phyloP scores from a whole-genome alignment of 257 asterid species.

The Jaltomata sinuosa region DNA sequence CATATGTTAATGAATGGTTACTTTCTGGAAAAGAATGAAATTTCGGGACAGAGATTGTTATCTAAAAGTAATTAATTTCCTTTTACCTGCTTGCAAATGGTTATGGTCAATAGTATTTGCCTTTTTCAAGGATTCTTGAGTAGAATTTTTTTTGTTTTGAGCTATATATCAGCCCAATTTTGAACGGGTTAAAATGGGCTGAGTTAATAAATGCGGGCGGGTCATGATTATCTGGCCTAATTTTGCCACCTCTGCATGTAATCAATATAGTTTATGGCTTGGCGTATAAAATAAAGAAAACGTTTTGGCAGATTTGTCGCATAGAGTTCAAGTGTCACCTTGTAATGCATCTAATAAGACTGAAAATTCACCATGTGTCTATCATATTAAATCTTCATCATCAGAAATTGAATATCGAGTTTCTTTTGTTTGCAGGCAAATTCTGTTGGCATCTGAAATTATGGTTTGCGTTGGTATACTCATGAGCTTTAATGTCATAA shows the following conservation, averaged over 20 bases:
- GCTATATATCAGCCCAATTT: neutral
- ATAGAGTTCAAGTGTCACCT: neutral
- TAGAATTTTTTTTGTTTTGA: neutral
- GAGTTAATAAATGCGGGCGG: neutral
- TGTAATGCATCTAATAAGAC: neutral
- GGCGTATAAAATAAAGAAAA: neutral
- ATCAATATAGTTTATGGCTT: neutral
- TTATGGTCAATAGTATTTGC: neutral
- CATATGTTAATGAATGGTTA: neutral
- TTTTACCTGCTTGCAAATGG: neutral
- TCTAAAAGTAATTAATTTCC: neutral
- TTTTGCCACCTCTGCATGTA: neutral
- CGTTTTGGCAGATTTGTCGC: neutral
- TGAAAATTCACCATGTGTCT: neutral
- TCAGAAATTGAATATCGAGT: neutral
- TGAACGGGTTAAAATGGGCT: neutral
- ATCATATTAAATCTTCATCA: neutral
- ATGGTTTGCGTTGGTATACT: constrained; percentile 53
- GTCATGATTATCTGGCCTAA: neutral
- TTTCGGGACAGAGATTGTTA: neutral
- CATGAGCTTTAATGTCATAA: constrained; percentile 42
- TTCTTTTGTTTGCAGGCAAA: constrained; percentile 45
- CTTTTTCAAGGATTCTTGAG: neutral
- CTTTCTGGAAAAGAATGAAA: neutral
- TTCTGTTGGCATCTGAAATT: constrained; percentile 63